phyloP scores from a whole-genome alignment of 139 green algal genomes.

The Asterochloris erici region DNA sequence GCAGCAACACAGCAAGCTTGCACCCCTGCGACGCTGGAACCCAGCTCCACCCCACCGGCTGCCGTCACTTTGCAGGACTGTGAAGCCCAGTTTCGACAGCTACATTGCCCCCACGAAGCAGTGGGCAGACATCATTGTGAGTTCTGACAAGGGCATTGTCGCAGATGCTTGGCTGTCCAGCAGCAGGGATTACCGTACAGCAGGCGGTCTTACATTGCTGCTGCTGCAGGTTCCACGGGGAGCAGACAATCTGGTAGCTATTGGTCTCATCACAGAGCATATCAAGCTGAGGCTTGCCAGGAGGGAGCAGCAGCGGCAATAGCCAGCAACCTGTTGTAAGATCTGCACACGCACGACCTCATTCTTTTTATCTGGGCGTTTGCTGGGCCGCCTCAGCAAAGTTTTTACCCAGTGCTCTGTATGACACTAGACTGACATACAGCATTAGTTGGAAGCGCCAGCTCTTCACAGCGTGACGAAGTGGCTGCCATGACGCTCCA shows the following conservation, averaged over 20 bases:
- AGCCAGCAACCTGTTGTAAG: background rate
- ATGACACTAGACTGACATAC: too few species aligned
- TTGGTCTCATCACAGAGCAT: constrained; percentile 50
- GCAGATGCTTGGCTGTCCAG: background rate
- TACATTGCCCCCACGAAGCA: constrained; percentile 49
- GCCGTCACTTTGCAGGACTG: constrained; percentile 13
- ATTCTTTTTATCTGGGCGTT: too few species aligned
- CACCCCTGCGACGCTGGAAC: too few species aligned
- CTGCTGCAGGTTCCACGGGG: constrained; percentile 36
- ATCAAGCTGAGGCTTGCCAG: constrained; percentile 27
- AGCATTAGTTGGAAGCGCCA: too few species aligned
- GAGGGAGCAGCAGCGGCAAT: background rate
- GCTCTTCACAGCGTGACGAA: too few species aligned
- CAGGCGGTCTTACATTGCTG: background rate
- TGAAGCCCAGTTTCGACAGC: constrained; percentile 53
- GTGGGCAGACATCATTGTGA: constrained; percentile 53
- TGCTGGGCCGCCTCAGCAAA: too few species aligned
- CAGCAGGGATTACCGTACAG: background rate
- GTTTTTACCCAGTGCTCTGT: too few species aligned
- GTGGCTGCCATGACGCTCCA: too few species aligned
- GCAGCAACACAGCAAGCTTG: too few species aligned
- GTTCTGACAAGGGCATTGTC: background rate
- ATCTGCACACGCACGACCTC: too few species aligned
- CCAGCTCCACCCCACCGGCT: too few species aligned
- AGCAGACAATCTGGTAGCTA: constrained; percentile 43